Evolutionary conservation across 2,329 filamentous ascomycete genomes (phyloP).

Genomic region (Nigrospora osmanthi): DNA sequence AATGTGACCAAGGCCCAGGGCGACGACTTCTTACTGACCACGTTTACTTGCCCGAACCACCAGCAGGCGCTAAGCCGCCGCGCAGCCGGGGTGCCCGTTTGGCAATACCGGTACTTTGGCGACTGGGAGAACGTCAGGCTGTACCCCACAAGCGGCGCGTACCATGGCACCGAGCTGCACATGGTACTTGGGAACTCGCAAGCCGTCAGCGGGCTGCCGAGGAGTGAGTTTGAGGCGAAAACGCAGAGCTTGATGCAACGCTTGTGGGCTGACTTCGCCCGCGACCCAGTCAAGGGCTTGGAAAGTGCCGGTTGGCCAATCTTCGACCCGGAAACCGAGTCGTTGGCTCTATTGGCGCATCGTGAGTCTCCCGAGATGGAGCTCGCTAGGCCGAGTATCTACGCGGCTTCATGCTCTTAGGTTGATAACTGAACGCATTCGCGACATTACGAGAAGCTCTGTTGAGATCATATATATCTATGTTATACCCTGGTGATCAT

Average conservation of each 20-base stretch:
- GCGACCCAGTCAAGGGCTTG: neutral
- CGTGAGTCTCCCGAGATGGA: neutral
- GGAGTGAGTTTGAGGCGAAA: conserved; percentile 2
- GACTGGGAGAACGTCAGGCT: conserved; percentile 40
- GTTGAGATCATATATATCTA: too few relatives aligned
- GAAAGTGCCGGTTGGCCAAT: neutral
- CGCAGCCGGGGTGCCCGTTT: conserved; percentile 25
- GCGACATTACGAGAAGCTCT: too few relatives aligned
- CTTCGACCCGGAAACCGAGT: neutral
- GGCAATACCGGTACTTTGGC: conserved; percentile 37
- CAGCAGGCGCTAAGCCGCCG: conserved; percentile 27
- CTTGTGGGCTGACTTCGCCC: neutral
- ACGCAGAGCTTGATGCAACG: neutral
- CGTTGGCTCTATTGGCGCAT: neutral
- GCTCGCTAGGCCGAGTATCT: neutral
- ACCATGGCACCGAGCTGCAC: conserved; percentile 38
- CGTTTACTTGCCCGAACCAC: conserved; percentile 36
- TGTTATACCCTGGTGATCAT: too few relatives aligned
- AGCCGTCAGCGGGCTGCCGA: conserved; percentile 28
- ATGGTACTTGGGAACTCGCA: conserved; percentile 36
- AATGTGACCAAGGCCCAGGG: conserved; percentile 29
- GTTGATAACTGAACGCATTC: too few relatives aligned
- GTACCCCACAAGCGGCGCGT: conserved; percentile 35
- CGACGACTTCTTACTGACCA: conserved; percentile 30
- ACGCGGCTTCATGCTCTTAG: too few relatives aligned